Conservation (phyloP, 768 basidiomycete species). For the Pleurotus salmoneostramineus region DNA sequence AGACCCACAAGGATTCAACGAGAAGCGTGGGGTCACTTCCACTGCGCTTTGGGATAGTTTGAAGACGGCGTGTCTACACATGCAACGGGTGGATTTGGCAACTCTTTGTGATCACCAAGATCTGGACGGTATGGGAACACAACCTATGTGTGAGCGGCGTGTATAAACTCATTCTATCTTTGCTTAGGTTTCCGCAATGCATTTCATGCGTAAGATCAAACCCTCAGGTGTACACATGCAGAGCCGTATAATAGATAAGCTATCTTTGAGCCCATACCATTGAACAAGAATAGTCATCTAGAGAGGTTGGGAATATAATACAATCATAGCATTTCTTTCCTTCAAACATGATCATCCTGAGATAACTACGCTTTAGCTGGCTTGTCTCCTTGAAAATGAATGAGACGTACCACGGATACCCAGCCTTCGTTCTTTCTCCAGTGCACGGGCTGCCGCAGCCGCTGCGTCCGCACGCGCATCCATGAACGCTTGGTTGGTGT, state of each 20-base stretch:
- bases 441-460: neutral
- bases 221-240: too few relatives aligned
- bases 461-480: slow-evolving; percentile 2
- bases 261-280: too few relatives aligned
- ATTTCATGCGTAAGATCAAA: slow-evolving; percentile 15
- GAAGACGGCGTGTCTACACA: slow-evolving; percentile 75
- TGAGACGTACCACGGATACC: slow-evolving; percentile 1
- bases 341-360: too few relatives aligned
- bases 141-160: neutral
- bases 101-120: slow-evolving; percentile 69
- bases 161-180: neutral
- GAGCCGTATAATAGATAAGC: too few relatives aligned
- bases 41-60: slow-evolving; percentile 86
- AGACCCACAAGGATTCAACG: slow-evolving; percentile 39
- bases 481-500: neutral
- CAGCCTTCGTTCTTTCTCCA: slow-evolving; percentile 5
- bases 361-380: neutral
- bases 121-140: slow-evolving; percentile 46
- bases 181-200: slow-evolving; percentile 25
- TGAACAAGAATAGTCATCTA: too few relatives aligned
- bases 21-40: slow-evolving; percentile 69
- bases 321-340: too few relatives aligned
- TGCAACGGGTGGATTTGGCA: slow-evolving; percentile 76
- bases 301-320: too few relatives aligned
- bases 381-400: neutral